phyloP scores from a whole-genome alignment of 2,329 filamentous ascomycete species.

The Nemania sp. region DNA sequence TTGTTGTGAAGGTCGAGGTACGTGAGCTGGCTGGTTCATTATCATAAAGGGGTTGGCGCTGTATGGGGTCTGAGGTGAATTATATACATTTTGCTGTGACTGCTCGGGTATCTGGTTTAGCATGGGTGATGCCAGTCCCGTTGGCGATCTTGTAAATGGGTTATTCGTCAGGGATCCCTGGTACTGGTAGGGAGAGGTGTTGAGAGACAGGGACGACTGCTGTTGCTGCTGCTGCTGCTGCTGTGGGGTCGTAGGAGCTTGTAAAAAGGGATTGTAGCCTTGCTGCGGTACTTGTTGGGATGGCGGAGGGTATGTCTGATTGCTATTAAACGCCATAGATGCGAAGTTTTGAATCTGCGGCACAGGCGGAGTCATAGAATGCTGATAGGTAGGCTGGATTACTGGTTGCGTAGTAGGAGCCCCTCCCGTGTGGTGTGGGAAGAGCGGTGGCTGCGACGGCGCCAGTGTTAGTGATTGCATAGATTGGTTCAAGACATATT shows the following conservation, averaged over 20 bases:
- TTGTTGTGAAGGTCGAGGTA: slow-evolving; percentile 44
- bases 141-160: slow-evolving; percentile 51
- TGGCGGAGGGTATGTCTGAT: slow-evolving; percentile 58
- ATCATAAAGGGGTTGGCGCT: slow-evolving; percentile 53
- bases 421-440: slow-evolving; percentile 81
- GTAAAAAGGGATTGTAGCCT: slow-evolving; percentile 66
- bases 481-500: slow-evolving; percentile 69
- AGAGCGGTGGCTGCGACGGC: slow-evolving; percentile 68
- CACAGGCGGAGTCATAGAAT: slow-evolving; percentile 58
- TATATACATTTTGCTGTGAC: slow-evolving; percentile 54
- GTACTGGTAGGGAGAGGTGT: slow-evolving; percentile 46
- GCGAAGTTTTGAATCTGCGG: slow-evolving; percentile 58
- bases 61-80: slow-evolving; percentile 45
- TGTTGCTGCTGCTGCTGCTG: slow-evolving; percentile 22
- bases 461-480: slow-evolving; percentile 82
- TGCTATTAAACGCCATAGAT: slow-evolving; percentile 56
- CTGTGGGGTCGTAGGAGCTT: slow-evolving; percentile 49
- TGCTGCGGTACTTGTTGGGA: slow-evolving; percentile 55
- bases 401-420: slow-evolving; percentile 58
- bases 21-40: slow-evolving; percentile 48
- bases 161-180: slow-evolving; percentile 48
- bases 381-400: slow-evolving; percentile 58
- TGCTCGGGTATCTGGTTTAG: slow-evolving; percentile 54
- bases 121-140: slow-evolving; percentile 49
- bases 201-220: slow-evolving; percentile 45